phyloP scores from a whole-genome alignment of 495 filamentous ascomycete species.

The Podospora australis region DNA sequence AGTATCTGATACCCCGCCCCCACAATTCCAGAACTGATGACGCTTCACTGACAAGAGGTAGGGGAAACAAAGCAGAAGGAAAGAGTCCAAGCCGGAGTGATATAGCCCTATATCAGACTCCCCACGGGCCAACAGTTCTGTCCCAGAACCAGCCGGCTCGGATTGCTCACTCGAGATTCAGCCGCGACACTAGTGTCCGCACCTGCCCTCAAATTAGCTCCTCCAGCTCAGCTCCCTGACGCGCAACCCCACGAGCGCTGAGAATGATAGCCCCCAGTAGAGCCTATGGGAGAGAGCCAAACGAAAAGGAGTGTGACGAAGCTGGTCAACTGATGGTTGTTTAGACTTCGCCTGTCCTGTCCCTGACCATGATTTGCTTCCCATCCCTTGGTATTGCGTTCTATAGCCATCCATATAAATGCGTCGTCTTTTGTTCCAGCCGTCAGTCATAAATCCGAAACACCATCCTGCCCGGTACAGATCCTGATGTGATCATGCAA shows the following conservation, averaged over 20 bases:
- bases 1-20: not conserved
- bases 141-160: not conserved
- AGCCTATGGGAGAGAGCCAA: not conserved
- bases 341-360: not conserved
- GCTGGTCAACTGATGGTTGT: not conserved
- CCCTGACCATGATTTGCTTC: not conserved
- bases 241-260: not conserved
- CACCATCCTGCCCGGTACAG: constrained; percentile 13
- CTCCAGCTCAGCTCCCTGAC: not conserved
- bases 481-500: not conserved
- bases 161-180: not conserved
- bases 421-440: constrained; percentile 9
- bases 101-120: too few species aligned
- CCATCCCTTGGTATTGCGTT: not conserved
- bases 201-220: not conserved
- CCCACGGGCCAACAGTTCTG: not conserved
- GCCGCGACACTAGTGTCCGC: not conserved
- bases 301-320: not conserved
- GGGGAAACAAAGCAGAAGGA: too few species aligned
- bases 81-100: too few species aligned
- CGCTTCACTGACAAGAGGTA: too few species aligned
- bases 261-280: not conserved
- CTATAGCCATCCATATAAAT: constrained; percentile 11
- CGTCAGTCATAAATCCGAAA: constrained; percentile 21
- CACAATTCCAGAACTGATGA: not conserved